These are phyloP conservation scores for Penicillium sp. DNA, from an alignment of 2,329 filamentous ascomycete species.

Conservation along the genomic window DNA sequence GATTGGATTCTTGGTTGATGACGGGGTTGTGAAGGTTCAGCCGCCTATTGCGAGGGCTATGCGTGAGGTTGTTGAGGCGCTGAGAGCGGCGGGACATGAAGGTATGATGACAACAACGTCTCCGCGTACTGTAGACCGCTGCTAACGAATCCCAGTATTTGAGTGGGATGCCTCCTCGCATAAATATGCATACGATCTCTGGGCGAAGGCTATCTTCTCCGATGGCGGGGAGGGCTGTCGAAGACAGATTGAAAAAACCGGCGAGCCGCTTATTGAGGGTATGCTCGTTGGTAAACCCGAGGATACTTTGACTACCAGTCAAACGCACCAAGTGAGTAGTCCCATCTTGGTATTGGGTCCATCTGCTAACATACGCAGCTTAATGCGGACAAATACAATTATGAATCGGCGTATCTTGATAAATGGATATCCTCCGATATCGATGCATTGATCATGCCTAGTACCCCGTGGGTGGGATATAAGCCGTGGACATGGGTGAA, in stretches of 20 bases:
- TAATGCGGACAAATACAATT: slow-evolving; percentile 29
- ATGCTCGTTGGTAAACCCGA: slow-evolving; percentile 36
- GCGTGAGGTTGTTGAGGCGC: slow-evolving; percentile 52
- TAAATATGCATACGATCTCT: slow-evolving; percentile 29
- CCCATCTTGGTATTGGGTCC: not conserved
- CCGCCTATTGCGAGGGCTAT: slow-evolving; percentile 60
- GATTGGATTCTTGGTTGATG: slow-evolving; percentile 60
- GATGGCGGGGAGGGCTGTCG: slow-evolving; percentile 34
- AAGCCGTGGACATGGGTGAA: slow-evolving; percentile 34
- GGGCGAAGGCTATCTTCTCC: slow-evolving; percentile 34
- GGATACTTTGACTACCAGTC: slow-evolving; percentile 25
- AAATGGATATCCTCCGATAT: slow-evolving; percentile 31
- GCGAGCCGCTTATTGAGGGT: slow-evolving; percentile 35
- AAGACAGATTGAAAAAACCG: slow-evolving; percentile 28
- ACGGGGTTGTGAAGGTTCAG: slow-evolving; percentile 60
- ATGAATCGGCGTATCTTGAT: slow-evolving; percentile 29
- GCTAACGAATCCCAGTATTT: slow-evolving; percentile 20
- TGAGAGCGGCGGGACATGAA: slow-evolving; percentile 55
- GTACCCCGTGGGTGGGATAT: slow-evolving; percentile 34
- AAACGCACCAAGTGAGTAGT: slow-evolving; percentile 28
- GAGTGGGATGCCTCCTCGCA: slow-evolving; percentile 34
- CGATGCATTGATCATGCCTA: slow-evolving; percentile 36
- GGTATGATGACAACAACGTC: slow-evolving; percentile 38
- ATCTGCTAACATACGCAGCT: slow-evolving; percentile 15
- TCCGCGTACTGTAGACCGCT: rapidly evolving